Evolutionary conservation across 768 basidiomycete species (phyloP), one percentile per base, ranked within the genome.

Genomic region (Rhizopogon vulgaris): DNA sequence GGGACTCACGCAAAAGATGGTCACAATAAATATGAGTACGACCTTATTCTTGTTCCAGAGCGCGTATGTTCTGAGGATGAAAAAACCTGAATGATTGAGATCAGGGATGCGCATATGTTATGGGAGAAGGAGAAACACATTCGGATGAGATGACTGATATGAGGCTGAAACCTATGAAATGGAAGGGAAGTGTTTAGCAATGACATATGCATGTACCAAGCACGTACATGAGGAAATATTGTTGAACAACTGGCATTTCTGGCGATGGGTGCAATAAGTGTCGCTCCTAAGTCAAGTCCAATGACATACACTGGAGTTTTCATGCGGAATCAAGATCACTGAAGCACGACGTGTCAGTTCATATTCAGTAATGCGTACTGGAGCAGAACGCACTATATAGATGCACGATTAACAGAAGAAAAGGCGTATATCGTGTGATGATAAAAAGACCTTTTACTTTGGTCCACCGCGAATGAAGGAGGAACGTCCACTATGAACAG

Each of bases 401-500:
- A 32, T 45, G 17, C 7, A 4, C 12, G 7, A 3, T 18, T 0
- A 30, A 22, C 6, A 45, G 17, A 11, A 32, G 11, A 45, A 45
- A 45, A 4, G 30, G 43, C 2, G 30, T 4, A 18, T 14, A 18
- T 32, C 43, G 11, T 4, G 43, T 14, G 14, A 14, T 12, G 17
- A 45, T 32, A 14, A 30, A 45, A 9, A 45, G 43, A 3, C 30
- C 43, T 18, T 45, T 45, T 8, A 45, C 28, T 18, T 32, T 34
- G 43, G 43, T 45, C 43, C 43, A 45, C 7, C 28, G 43, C 43
- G 43, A 45, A 32, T 14, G 43, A 45, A 45, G 43, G 12, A 45
- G 28, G 18, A 32, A 45, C 17, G 43, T 45, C 43, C 43, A 45
- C 43, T 45, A 14, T 14, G 28, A 45, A 45, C 11, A 45, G 4